These are phyloP conservation scores for Entelexis sorbosivorans DNA, from an alignment of 1,139 yeast genomes.

Conservation along the genomic window DNA sequence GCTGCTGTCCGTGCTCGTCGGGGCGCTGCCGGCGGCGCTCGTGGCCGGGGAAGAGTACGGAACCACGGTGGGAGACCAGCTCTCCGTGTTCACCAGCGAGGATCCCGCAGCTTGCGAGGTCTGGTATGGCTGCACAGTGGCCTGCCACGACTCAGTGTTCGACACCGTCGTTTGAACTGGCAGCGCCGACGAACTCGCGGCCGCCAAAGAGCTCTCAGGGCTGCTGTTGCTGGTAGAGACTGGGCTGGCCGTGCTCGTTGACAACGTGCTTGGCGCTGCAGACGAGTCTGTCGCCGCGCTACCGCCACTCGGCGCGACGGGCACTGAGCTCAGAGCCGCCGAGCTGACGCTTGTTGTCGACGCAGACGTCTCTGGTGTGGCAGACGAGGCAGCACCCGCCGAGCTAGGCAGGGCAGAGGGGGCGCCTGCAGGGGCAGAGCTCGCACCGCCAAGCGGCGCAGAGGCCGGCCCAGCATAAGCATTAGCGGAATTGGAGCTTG, in stretches of 20 bases:
- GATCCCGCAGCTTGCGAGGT: not conserved
- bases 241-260: not conserved
- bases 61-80: not conserved
- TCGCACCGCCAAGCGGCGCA: not conserved
- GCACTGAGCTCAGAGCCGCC: no score
- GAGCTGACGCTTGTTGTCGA: not conserved
- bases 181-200: not conserved
- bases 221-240: not conserved
- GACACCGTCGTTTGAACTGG: not conserved
- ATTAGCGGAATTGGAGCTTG: not conserved
- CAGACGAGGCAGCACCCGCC: not conserved
- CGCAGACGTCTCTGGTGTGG: not conserved
- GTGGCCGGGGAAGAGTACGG: not conserved
- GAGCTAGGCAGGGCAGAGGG: not conserved
- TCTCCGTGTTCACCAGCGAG: not conserved
- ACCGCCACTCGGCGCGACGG: not conserved
- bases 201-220: not conserved
- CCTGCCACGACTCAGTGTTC: constrained; percentile 5
- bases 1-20: not conserved
- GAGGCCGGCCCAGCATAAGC: not conserved
- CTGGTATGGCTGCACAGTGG: not conserved
- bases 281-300: not conserved
- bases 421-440: not conserved
- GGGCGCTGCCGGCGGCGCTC: not conserved
- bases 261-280: not conserved